Evolutionary conservation across 768 basidiomycete species (phyloP), one percentile per base, ranked within the genome.

Genomic region (Hypsizygus marmoreus): DNA sequence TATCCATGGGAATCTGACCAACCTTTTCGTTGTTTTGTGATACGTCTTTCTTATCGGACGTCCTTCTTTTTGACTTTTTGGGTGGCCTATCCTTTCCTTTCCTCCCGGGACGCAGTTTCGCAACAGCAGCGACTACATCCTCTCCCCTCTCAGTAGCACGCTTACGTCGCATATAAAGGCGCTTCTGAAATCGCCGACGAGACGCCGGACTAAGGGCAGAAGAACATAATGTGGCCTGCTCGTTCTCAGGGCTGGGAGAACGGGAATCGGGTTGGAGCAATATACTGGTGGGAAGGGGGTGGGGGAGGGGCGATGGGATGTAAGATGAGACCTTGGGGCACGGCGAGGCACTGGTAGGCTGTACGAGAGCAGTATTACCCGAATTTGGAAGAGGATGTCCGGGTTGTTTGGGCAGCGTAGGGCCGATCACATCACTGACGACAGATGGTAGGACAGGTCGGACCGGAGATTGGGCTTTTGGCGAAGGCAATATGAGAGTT

Each of bases 161-260:
- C 59, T 79, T 82, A 22, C 79, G 76, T 4, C 87, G 80, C 88
- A 89, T 89, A 52, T 86, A 78, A 5, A 89, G 66, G 29, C 86
- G 73, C 47, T 88, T 88, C 47, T 67, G 66, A 17, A 79, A 51
- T n/a, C 76, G 80, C 25, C 81, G 76, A 6, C 80, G 80, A 7
- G 76, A 70, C 1, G 53, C 56, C 1, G 82, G 80, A 14, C 73
- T 77, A 16, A 76, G 66, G 23, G 43, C 41, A n/a, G 51, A 50
- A 13, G 61, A 36, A 34, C 60, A 59, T 22, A 51, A n/a, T 4
- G 49, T 43, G 30, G 19, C 35, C 42, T 2, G 40, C 24, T 46
- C 44, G 20, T 10, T 30, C 25, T 38, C 33, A 33, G 52, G 51
- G 41, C 51, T 54, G 40, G 33, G 38, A n/a, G 48, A 45, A 38